Percentiles rank a stretch among this genome's conserved stretches.
Evolutionary conservation across 306 rosid species (phyloP).

Genomic region (Prunus davidiana): DNA sequence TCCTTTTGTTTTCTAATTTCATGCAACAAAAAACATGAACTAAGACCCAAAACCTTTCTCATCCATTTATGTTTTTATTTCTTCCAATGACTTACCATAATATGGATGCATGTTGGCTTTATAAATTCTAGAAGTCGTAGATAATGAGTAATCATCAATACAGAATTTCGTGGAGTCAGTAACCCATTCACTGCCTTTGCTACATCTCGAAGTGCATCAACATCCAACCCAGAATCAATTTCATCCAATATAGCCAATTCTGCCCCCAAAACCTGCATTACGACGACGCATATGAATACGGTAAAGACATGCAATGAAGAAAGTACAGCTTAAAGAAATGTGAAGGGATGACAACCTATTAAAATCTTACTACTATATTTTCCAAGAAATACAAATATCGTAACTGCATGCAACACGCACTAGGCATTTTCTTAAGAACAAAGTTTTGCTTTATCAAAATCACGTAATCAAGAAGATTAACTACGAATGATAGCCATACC

Average conservation of each 20-base stretch:
- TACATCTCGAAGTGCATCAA: constrained; percentile 92
- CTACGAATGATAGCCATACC: constrained; percentile 20
- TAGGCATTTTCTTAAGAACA: background rate
- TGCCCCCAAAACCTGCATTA: constrained; percentile 84
- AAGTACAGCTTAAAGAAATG: background rate
- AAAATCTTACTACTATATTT: background rate
- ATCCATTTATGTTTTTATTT: constrained; percentile 12
- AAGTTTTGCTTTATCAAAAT: background rate
- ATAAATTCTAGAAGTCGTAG: constrained; percentile 70
- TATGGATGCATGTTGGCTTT: constrained; percentile 71
- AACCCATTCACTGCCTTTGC: constrained; percentile 78
- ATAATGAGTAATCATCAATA: constrained; percentile 88
- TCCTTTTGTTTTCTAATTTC: background rate
- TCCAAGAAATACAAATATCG: background rate
- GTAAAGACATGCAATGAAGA: background rate
- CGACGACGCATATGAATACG: background rate
- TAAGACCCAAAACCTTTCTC: background rate
- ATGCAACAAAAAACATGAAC: background rate
- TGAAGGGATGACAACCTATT: background rate
- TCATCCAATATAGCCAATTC: constrained; percentile 90
- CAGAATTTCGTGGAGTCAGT: constrained; percentile 67
- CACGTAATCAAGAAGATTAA: background rate
- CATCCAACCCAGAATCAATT: constrained; percentile 97
- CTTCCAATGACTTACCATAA: constrained; percentile 59
- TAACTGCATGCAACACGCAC: background rate